Evolutionary conservation across 2,329 filamentous ascomycete species (phyloP), one percentile per base, ranked within the genome.

Genomic region (Cladosporium oxysporum): DNA sequence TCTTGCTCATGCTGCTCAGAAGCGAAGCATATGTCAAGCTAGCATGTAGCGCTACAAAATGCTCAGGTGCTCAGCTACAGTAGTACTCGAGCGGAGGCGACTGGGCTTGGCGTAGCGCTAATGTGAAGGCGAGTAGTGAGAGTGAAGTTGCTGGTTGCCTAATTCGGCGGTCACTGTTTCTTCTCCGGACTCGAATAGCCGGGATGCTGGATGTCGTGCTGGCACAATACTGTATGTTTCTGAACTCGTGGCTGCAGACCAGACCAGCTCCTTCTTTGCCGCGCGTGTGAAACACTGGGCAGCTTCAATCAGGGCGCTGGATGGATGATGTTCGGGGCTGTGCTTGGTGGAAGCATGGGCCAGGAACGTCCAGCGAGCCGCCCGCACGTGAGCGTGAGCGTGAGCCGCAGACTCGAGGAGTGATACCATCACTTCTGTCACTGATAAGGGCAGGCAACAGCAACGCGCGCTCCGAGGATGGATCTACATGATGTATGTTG

Each of bases 1-100:
- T 65, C 66, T 49, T 57, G 66, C 64, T 70, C 69, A 71, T 71
- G 58, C 62, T 71, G 67, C 58, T 65, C 50, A 47, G n/a, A 55
- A 57, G 49, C 49, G 28, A 57, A 57, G 50, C 50, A 33, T 47
- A 50, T 37, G 8, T 11, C 55, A 52, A 31, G 29, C 44, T 59
- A 55, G 33, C 52, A 59, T 63, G 12, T 33, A 31, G 49, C 50
- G 33, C 50, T 57, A 57, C 50, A 33, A 35, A 29, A 11, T 44
- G 61, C 61, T 63, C 61, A 63, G 61, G 50, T 63, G 61, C 35
- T 57, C 61, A 57, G 50, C 61, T 63, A 47, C 41, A 47, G 41
- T 21, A 21, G 12, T 12, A 63, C 61, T 63, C 50, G 26, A 63
- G 61, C 47, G 31, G 31, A 44, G 61, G 60, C 47, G 60, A 23